A percentile compares a stretch with the other conserved stretches of the same genome.
Conservation (phyloP, 257 asterid species). For the Plantago ovata region DNA sequence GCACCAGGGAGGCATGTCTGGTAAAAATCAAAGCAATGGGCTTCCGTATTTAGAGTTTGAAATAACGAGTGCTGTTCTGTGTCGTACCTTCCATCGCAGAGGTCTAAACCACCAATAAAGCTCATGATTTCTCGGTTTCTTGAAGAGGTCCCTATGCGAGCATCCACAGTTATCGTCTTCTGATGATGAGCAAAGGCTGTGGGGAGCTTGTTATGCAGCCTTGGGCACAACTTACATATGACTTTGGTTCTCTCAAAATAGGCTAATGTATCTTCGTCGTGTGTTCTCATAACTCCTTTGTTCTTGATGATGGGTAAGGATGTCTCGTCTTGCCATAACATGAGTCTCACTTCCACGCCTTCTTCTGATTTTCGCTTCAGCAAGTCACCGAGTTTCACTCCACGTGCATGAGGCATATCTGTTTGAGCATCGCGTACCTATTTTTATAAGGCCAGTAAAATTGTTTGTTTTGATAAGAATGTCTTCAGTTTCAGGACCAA, state of each 20-base stretch:
- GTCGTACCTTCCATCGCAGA: constrained; percentile 90
- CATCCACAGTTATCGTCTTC: constrained; percentile 59
- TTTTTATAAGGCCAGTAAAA: neutral
- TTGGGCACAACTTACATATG: constrained; percentile 59
- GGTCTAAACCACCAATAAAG: constrained; percentile 83
- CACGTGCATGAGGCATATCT: constrained; percentile 61
- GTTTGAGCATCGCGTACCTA: constrained; percentile 76
- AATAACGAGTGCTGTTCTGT: constrained; percentile 79
- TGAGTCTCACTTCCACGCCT: constrained; percentile 74
- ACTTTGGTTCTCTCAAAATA: constrained; percentile 80
- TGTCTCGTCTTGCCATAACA: constrained; percentile 89
- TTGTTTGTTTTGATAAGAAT: neutral
- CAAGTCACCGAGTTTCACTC: constrained; percentile 77
- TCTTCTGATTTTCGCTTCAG: constrained; percentile 77
- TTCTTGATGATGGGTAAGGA: constrained; percentile 73
- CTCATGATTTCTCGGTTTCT: constrained; percentile 61
- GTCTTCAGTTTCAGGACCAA: neutral
- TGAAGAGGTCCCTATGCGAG: constrained; percentile 37
- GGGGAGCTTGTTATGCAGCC: constrained; percentile 69
- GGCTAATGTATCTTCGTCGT: constrained; percentile 66
- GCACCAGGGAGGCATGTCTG: constrained; percentile 83
- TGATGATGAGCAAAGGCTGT: constrained; percentile 85
- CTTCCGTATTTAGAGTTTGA: constrained; percentile 62
- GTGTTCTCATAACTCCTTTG: constrained; percentile 81
- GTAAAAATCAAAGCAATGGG: constrained; percentile 75